These are phyloP conservation scores for Chaetomium olivaceum DNA, from an alignment of 2,329 filamentous ascomycete species.

Conservation along the genomic window DNA sequence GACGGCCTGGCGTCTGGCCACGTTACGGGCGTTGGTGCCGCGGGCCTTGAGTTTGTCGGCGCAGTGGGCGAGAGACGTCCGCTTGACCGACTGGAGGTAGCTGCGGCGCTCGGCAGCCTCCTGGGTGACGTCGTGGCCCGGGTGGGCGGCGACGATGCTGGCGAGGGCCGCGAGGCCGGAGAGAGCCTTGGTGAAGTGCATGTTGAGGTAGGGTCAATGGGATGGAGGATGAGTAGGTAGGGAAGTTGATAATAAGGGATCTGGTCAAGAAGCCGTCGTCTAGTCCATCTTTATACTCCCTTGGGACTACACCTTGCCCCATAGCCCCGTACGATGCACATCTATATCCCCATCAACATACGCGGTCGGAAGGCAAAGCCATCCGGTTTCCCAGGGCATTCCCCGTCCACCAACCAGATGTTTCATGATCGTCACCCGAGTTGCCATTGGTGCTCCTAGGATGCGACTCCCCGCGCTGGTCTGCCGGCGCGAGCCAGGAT, in stretches of 20 bases:
- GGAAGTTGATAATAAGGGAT: neutral
- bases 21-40: constrained; percentile 40
- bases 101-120: constrained; percentile 45
- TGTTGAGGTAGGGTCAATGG: constrained; percentile 5
- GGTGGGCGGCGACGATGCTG: constrained; percentile 38
- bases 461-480: neutral
- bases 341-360: neutral
- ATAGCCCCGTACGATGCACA: neutral
- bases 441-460: neutral
- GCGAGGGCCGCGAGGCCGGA: constrained; percentile 30
- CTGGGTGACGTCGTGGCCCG: constrained; percentile 44
- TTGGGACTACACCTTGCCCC: neutral
- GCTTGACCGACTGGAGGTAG: constrained; percentile 39
- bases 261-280: neutral
- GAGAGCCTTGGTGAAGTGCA: constrained; percentile 34
- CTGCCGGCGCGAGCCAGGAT: neutral
- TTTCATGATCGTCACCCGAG: constrained; percentile 3
- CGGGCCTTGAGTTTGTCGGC: constrained; percentile 43
- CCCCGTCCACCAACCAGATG: neutral
- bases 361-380: neutral
- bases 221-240: neutral
- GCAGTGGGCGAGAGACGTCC: constrained; percentile 43
- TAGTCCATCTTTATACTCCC: neutral
- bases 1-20: constrained; percentile 41
- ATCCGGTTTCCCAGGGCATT: neutral